Percentiles rank a stretch among this genome's conserved stretches.
These are phyloP conservation scores for Botryotinia convoluta DNA, from an alignment of 2,329 filamentous ascomycete genomes.

Conservation along the genomic window DNA sequence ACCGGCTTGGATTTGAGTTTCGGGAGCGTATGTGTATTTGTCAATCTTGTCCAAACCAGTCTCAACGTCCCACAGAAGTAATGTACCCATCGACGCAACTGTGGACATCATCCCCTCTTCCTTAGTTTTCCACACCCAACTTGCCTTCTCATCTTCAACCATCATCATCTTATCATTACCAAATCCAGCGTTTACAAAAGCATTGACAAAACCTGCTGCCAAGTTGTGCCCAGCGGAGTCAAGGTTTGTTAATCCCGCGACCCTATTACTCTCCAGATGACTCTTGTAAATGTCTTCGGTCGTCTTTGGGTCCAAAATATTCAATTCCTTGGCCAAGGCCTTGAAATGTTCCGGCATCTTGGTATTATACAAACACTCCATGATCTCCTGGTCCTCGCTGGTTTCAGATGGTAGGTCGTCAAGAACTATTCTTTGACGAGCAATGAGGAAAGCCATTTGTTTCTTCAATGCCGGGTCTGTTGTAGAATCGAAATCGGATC, in stretches of 20 bases:
- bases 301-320: slow-evolving; percentile 93
- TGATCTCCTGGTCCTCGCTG: slow-evolving; percentile 70
- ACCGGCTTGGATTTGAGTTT: slow-evolving; percentile 85
- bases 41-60: slow-evolving; percentile 90
- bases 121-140: slow-evolving; percentile 99
- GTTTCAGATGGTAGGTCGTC: slow-evolving; percentile 63
- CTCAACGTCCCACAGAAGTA: slow-evolving; percentile 92
- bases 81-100: slow-evolving; percentile 85
- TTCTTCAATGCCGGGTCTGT: slow-evolving; percentile 81
- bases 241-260: slow-evolving; percentile 87
- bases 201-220: slow-evolving; percentile 93
- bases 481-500: slow-evolving; percentile 75
- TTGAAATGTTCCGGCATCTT: slow-evolving; percentile 92
- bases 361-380: slow-evolving; percentile 83
- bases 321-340: slow-evolving; percentile 88
- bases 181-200: slow-evolving; percentile 94
- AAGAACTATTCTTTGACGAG: slow-evolving; percentile 84
- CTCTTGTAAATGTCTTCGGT: slow-evolving; percentile 99
- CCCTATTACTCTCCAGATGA: slow-evolving; percentile 91
- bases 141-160: slow-evolving; percentile 80
- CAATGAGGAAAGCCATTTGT: slow-evolving; percentile 91
- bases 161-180: slow-evolving; percentile 98
- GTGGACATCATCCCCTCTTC: slow-evolving; percentile 97
- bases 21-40: slow-evolving; percentile 82
- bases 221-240: slow-evolving; percentile 96